A percentile compares a stretch with the other conserved stretches of the same genome.
Conservation (phyloP, 306 rosid species). For the Fragaria vesca region DNA sequence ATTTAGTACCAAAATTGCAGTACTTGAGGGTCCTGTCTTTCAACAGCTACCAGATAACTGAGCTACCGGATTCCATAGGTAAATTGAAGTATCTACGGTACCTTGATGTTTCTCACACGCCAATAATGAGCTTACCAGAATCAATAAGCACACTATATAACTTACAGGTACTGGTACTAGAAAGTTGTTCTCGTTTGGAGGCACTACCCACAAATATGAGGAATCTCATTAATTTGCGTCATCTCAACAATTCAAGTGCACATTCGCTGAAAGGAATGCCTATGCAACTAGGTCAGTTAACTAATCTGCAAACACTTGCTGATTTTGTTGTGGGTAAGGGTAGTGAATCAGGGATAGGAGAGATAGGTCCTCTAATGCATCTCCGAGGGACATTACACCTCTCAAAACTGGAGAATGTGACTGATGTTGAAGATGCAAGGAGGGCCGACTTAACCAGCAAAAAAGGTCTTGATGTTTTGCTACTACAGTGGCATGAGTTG, state of each 20-base stretch:
- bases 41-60: neutral
- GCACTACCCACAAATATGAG: neutral
- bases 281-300: constrained; percentile 6
- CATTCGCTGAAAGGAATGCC: constrained; percentile 20
- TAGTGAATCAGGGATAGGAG: neutral
- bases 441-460: constrained; percentile 7
- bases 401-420: constrained; percentile 20
- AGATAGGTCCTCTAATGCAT: constrained; percentile 4
- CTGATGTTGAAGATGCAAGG: neutral
- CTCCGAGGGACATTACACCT: constrained; percentile 8
- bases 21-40: neutral
- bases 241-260: neutral
- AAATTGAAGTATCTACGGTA: constrained; percentile 14
- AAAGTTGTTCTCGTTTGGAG: neutral
- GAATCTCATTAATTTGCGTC: neutral
- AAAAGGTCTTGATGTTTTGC: neutral
- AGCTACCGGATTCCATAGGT: neutral
- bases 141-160: constrained; percentile 6
- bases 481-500: constrained; percentile 16
- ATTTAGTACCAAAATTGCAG: neutral
- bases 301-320: constrained; percentile 7
- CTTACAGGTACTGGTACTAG: constrained; percentile 6
- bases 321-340: neutral
- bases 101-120: neutral
- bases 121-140: neutral